phyloP scores from a whole-genome alignment of 257 asterid species.

The Nicotiana undulata region DNA sequence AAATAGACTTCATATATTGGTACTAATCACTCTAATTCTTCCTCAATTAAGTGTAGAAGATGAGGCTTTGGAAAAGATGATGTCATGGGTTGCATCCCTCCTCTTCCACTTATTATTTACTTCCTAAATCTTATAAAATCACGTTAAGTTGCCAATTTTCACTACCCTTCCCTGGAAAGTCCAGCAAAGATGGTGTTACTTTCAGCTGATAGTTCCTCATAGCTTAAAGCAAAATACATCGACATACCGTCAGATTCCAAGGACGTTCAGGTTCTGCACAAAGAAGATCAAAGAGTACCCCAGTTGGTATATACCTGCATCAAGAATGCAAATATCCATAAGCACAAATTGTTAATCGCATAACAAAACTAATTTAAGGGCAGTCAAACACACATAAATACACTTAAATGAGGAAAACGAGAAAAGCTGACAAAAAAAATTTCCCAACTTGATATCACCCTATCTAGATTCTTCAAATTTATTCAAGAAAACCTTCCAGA shows the following conservation, averaged over 20 bases:
- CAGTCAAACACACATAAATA: background rate
- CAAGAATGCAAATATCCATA: slow-evolving; percentile 15
- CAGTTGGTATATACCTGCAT: slow-evolving; percentile 87
- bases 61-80: background rate
- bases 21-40: background rate
- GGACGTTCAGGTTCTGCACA: slow-evolving; percentile 97
- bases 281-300: slow-evolving; percentile 91
- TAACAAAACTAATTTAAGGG: slow-evolving; percentile 6
- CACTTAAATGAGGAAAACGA: background rate
- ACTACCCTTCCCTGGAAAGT: background rate
- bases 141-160: background rate
- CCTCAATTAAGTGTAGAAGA: background rate
- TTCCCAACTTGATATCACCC: background rate
- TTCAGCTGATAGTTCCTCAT: background rate
- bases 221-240: slow-evolving; percentile 5
- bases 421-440: background rate
- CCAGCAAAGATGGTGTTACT: slow-evolving; percentile 6
- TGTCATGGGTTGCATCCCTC: background rate
- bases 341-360: background rate
- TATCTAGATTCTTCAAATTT: background rate
- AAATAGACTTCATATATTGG: background rate
- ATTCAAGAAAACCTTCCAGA: background rate
- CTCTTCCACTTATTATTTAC: slow-evolving; percentile 8
- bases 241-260: slow-evolving; percentile 79
- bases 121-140: background rate